Evolutionary conservation across 2,329 filamentous ascomycete genomes (phyloP), one percentile per base, ranked within the genome.

Genomic region (Clathrospora elynae): DNA sequence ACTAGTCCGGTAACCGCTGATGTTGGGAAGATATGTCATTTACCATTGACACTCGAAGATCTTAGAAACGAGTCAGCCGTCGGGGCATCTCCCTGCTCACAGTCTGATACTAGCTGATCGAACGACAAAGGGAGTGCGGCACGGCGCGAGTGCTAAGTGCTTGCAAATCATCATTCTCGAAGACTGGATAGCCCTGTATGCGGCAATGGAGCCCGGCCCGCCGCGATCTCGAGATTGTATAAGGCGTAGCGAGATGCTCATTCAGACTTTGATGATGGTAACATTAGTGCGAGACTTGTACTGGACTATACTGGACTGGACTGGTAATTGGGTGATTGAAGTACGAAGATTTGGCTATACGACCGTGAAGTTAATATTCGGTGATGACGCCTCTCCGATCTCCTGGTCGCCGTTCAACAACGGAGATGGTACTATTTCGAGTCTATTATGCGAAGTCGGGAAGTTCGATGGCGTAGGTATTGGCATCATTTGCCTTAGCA

Each of bases 131-230:
- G 50, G 49, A 59, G 51, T 46, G 54, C 62, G 62, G 62, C 57
- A 61, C 63, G 62, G 63, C 55, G 51, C 63, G 57, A 53, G 31
- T 42, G 43, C 46, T 36, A 33, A 40, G 32, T 49, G 30, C 38
- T 49, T 56, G 42, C 60, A 56, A 64, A 66, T 62, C 59, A 65
- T n/a, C 29, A 30, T 24, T 49, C 31, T n/a, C 22, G 38, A 31
- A 25, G 35, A 35, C 32, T 34, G 45, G 34, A 30, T 36, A 41
- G 33, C 32, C 38, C 33, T 50, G 48, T 45, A 42, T 46, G 36
- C 41, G 40, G 42, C 42, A 42, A 53, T 62, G 61, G 60, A 59
- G 49, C 44, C 44, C 58, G 57, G 50, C 49, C 57, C 59, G 59
- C 46, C 35, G 35, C 37, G 42, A 47, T 51, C 37, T 41, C 30